phyloP scores from a whole-genome alignment of 2,329 filamentous ascomycete species.

The Cryoendolithus antarcticus region DNA sequence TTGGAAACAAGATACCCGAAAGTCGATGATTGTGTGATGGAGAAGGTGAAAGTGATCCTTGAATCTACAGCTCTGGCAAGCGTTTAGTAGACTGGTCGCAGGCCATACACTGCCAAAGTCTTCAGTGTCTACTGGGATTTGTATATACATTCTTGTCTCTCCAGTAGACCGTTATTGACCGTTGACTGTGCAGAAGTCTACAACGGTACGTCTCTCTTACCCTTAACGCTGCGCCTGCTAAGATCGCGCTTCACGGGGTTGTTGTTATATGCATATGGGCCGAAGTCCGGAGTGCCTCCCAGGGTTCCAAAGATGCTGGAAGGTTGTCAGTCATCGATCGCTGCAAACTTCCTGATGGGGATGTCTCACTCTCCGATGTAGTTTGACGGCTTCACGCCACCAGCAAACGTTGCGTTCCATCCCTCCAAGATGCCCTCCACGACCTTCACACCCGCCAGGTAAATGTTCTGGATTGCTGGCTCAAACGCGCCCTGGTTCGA shows the following conservation, averaged over 20 bases:
- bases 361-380: slow-evolving; percentile 36
- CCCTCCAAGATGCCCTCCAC: slow-evolving; percentile 48
- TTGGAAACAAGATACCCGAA: too few relatives aligned
- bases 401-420: slow-evolving; percentile 48
- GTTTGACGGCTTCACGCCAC: slow-evolving; percentile 47
- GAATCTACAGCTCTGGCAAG: too few relatives aligned
- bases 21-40: too few relatives aligned
- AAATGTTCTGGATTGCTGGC: slow-evolving; percentile 54
- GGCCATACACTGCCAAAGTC: too few relatives aligned
- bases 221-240: slow-evolving; percentile 7
- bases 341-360: slow-evolving; percentile 6
- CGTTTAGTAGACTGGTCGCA: too few relatives aligned
- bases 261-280: slow-evolving; percentile 9
- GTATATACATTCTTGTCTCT: too few relatives aligned
- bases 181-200: too few relatives aligned
- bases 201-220: slow-evolving; percentile 5
- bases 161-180: too few relatives aligned
- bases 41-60: too few relatives aligned
- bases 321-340: slow-evolving; percentile 34
- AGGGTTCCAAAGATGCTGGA: slow-evolving; percentile 50
- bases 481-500: slow-evolving; percentile 51
- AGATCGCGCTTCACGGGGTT: slow-evolving; percentile 13
- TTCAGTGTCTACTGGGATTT: too few relatives aligned
- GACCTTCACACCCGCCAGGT: slow-evolving; percentile 51
- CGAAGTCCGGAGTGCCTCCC: slow-evolving; percentile 34